Evolutionary conservation across 1,284 basidiomycete species (phyloP).

Genomic region (Tremellales sp.): DNA sequence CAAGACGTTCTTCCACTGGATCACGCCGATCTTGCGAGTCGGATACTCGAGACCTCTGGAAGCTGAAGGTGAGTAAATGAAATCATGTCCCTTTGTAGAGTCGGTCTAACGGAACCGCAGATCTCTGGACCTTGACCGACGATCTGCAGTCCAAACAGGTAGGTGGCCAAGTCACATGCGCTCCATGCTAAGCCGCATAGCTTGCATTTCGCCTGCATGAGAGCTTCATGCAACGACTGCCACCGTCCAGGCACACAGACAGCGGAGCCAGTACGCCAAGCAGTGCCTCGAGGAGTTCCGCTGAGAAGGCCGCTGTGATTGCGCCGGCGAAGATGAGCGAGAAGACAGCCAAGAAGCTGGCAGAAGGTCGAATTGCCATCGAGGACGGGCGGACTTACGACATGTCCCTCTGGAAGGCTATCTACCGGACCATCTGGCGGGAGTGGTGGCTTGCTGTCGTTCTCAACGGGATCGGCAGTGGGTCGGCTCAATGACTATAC

Average conservation of each 20-base stretch:
- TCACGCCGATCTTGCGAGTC: constrained; percentile 22
- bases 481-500: background rate
- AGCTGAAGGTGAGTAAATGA: constrained; percentile 18
- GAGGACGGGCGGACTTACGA: constrained; percentile 51
- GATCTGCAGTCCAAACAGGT: constrained; percentile 14
- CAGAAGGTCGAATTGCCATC: constrained; percentile 7
- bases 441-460: background rate
- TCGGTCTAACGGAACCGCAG: constrained; percentile 2
- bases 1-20: constrained; percentile 21
- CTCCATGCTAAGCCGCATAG: constrained; percentile 6
- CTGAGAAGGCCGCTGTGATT: too few species aligned
- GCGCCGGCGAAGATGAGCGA: constrained; percentile 8
- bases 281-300: background rate
- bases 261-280: background rate
- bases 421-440: background rate
- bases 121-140: constrained; percentile 15
- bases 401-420: constrained; percentile 57
- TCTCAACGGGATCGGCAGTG: background rate
- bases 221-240: constrained; percentile 10
- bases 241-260: constrained; percentile 10
- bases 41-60: constrained; percentile 24
- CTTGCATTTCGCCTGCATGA: constrained; percentile 10
- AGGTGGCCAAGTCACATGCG: background rate
- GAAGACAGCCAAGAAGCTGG: constrained; percentile 9
- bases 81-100: background rate